Conservation (phyloP, 768 basidiomycete species). For the Lactarius hatsudake region DNA sequence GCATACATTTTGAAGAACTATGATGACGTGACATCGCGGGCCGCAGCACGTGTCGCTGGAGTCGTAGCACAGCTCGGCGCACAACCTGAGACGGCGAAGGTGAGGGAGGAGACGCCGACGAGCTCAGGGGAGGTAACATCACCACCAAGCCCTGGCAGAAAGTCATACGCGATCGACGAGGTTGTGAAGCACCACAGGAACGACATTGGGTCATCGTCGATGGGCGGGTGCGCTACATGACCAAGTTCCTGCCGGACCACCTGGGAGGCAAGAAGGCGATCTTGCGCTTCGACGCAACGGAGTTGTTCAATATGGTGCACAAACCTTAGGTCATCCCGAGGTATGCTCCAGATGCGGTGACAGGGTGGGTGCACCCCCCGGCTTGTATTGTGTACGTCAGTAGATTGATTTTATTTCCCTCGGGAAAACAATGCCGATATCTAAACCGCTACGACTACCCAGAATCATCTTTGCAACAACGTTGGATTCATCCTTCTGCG, state of each 20-base stretch:
- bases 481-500: too few species aligned
- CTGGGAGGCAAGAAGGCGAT: conserved; percentile 93
- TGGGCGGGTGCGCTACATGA: conserved; percentile 85
- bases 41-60: conserved; percentile 76
- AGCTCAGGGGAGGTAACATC: conserved; percentile 30
- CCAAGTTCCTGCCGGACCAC: conserved; percentile 82
- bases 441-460: too few species aligned
- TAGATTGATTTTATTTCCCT: too few species aligned
- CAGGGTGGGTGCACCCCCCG: conserved; percentile 49
- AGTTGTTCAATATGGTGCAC: conserved; percentile 93
- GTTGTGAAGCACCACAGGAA: conserved; percentile 88
- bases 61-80: conserved; percentile 70
- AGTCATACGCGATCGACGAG: conserved; percentile 53
- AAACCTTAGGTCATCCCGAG: conserved; percentile 81
- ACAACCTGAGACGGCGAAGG: conserved; percentile 30
- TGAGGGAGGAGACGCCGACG: background rate
- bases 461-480: too few species aligned
- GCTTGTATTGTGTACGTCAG: too few species aligned
- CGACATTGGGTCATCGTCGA: conserved; percentile 94
- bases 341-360: conserved; percentile 82
- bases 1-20: conserved; percentile 81
- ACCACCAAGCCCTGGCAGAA: conserved; percentile 32
- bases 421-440: too few species aligned
- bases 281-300: conserved; percentile 85
- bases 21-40: conserved; percentile 63